Conservation (phyloP, 768 basidiomycete species). For the Rhizopogon rudus region DNA sequence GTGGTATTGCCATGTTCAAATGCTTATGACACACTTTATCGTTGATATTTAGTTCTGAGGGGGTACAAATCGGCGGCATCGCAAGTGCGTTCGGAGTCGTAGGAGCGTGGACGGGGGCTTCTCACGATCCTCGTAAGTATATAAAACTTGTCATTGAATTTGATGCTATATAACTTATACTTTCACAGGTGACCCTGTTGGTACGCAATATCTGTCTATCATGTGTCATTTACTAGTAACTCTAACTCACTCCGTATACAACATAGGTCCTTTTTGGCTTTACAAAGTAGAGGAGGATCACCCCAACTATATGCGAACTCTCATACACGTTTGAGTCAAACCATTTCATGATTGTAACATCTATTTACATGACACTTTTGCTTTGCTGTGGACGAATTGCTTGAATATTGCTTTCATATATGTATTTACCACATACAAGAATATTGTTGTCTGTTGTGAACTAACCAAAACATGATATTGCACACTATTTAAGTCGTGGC, state of each 20-base stretch:
- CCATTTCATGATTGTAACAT: background rate
- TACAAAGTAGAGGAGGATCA: slow-evolving; percentile 49
- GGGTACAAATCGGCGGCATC: slow-evolving; percentile 60
- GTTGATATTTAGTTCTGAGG: slow-evolving; percentile 50
- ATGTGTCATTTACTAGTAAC: background rate
- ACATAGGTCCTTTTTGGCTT: slow-evolving; percentile 66
- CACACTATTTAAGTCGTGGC: too few species aligned
- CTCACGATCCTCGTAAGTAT: slow-evolving; percentile 48
- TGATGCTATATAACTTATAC: background rate
- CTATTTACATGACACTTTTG: background rate
- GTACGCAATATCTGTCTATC: slow-evolving; percentile 31
- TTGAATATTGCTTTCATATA: background rate
- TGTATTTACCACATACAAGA: slow-evolving; percentile 32
- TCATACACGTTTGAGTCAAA: slow-evolving; percentile 3
- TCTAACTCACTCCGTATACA: background rate
- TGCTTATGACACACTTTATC: slow-evolving; percentile 1
- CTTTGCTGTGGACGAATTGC: background rate
- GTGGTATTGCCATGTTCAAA: background rate
- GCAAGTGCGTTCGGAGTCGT: slow-evolving; percentile 63
- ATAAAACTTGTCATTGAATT: background rate
- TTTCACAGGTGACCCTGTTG: slow-evolving; percentile 54
- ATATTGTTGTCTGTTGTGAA: background rate
- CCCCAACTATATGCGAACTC: slow-evolving; percentile 29
- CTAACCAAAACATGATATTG: too few species aligned
- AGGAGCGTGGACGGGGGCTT: slow-evolving; percentile 63